Conservation (phyloP, 495 filamentous ascomycete genomes). For the Pseudotulostoma volvatum region DNA sequence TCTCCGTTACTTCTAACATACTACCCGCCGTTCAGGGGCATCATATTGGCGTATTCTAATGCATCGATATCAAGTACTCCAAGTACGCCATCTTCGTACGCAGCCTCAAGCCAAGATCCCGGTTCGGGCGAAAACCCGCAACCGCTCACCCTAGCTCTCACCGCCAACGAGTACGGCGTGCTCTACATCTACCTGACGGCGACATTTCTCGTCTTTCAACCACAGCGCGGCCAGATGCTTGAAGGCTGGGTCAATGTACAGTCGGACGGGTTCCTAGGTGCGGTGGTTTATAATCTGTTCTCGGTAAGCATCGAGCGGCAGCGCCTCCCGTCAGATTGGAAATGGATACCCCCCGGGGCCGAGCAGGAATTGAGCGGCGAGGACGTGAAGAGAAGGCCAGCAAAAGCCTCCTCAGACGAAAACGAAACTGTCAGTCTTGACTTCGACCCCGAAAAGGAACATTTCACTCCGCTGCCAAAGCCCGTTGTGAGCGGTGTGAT, state of each 20-base stretch:
- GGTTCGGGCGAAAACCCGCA: constrained; percentile 18
- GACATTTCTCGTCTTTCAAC: constrained; percentile 54
- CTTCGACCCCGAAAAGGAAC: constrained; percentile 28
- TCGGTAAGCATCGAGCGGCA: constrained; percentile 52
- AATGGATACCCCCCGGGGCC: constrained; percentile 36
- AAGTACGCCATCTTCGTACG: constrained; percentile 15
- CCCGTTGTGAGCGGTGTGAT: constrained; percentile 13
- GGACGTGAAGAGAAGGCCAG: constrained; percentile 1
- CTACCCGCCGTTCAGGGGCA: constrained; percentile 51
- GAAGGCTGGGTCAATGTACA: constrained; percentile 57
- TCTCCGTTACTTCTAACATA: constrained; percentile 62
- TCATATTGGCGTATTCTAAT: constrained; percentile 56
- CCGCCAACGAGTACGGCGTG: constrained; percentile 50
- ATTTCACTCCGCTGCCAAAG: constrained; percentile 16
- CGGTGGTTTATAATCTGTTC: constrained; percentile 61
- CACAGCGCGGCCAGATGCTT: constrained; percentile 38
- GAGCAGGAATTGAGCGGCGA: constrained; percentile 8
- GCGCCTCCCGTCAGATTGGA: constrained; percentile 50
- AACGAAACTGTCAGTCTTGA: not conserved
- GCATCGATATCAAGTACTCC: constrained; percentile 27
- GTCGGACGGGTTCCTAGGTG: constrained; percentile 53
- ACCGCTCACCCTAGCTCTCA: constrained; percentile 33
- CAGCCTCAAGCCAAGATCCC: constrained; percentile 13
- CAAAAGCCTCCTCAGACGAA: not conserved
- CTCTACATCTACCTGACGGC: constrained; percentile 56